Base-by-base conservation (phyloP, 1,284 basidiomycete species). In the Pseudozyma hubeiensis region DNA sequence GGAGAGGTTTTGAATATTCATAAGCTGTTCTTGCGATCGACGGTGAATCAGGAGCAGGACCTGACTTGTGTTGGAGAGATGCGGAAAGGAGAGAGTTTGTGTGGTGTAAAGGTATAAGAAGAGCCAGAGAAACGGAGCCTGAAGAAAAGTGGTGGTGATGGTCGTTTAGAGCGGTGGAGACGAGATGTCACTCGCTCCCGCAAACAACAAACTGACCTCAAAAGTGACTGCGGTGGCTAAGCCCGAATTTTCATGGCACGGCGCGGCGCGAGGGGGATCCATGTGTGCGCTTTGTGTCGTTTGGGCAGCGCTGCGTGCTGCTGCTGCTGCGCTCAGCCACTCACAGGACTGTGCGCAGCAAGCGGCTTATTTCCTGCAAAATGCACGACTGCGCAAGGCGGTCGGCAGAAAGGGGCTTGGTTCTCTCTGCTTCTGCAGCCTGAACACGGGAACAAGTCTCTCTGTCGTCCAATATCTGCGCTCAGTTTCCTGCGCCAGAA, bases 1-100 rank as follows among this genome's bases (percentile, higher is more conserved):
- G 64, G 79, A 72, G 61, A 84, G 75, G 80, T 84, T 84, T 77
- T 83, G 80, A 76, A 84, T 79, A 79, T 79, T 84, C 82, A 84
- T 84, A 84, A 77, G 75, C 62, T 74, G 57, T 43, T 37, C 24
- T 60, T 59, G 70, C 69, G 34, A 57, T 64, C 29, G 55, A 41
- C 57, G 64, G 70, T 66, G 70, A 24, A 73, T 73, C 70, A 73
- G 70, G 70, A 73, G 60, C 64, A 73, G 70, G 64, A 73, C 70
- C 70, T 73, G 70, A 72, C 31, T 33, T 30, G 24, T 24, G 24
- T 24, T 24, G 24, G 29, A 16, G n/a, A n/a, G n/a, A n/a, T 39
- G 41, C 19, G 40, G 31, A 47, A 39, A 43, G 43, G 14, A 39
- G 39, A 45, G 11, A 16, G 11, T 41, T 44, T 37, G 55, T 49